phyloP scores from a whole-genome alignment of 331 rosid species.

The Malus hybrid region DNA sequence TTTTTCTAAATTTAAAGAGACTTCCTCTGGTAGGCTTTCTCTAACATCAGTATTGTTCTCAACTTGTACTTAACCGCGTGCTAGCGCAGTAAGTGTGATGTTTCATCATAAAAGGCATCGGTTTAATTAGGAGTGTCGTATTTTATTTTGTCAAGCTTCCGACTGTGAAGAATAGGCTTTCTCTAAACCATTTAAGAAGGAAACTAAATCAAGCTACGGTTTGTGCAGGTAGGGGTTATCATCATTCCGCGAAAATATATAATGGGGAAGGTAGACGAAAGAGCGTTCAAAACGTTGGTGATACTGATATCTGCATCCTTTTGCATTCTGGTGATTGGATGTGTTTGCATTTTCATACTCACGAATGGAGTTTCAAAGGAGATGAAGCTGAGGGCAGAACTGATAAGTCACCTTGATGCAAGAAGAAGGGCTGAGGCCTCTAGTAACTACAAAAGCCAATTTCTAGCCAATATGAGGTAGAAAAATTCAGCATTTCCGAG shows the following conservation, averaged over 20 bases:
- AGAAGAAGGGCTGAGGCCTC: slow-evolving; percentile 98
- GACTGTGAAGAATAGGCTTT: too few relatives aligned
- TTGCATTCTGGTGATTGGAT: slow-evolving; percentile 83
- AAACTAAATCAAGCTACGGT: not conserved
- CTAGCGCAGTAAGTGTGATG: too few relatives aligned
- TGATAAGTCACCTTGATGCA: slow-evolving; percentile 91
- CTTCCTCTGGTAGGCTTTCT: slow-evolving; percentile 71
- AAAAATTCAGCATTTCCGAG: slow-evolving; percentile 7
- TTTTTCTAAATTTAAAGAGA: slow-evolving; percentile 79
- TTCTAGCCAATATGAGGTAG: slow-evolving; percentile 97
- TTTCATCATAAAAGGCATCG: too few relatives aligned
- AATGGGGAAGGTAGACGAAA: slow-evolving; percentile 95
- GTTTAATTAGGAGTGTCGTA: not conserved
- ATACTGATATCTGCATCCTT: slow-evolving; percentile 90
- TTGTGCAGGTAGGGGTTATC: slow-evolving; percentile 91
- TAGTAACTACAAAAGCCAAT: slow-evolving; percentile 93
- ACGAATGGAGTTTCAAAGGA: slow-evolving; percentile 99
- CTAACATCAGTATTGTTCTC: too few relatives aligned
- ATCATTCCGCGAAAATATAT: slow-evolving; percentile 87
- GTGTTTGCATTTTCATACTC: slow-evolving; percentile 85
- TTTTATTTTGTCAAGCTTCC: not conserved
- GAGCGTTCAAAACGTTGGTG: slow-evolving; percentile 88
- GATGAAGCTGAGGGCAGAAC: slow-evolving; percentile 93
- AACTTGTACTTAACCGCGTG: too few relatives aligned
- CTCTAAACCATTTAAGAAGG: not conserved